These are phyloP conservation scores for Raddia guianensis DNA, from an alignment of 176 grass and related monocot genomes.

Conservation along the genomic window DNA sequence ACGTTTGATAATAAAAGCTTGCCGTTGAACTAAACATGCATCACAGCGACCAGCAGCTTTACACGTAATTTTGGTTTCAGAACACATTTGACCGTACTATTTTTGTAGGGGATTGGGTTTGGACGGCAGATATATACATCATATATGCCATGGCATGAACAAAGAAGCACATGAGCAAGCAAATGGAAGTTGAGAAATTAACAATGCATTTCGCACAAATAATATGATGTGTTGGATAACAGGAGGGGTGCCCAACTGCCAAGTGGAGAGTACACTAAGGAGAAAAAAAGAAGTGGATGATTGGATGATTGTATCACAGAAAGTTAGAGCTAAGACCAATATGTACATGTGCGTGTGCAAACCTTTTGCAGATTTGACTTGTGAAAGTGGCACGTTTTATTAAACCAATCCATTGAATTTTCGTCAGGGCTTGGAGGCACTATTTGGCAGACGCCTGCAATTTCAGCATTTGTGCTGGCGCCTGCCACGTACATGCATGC, in stretches of 20 bases:
- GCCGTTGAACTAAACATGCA: background rate
- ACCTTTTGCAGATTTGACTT: conserved; percentile 33
- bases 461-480: too few relatives aligned
- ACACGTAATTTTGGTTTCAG: conserved; percentile 24
- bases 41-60: background rate
- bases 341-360: background rate
- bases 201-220: conserved; percentile 1
- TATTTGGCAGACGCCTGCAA: too few relatives aligned
- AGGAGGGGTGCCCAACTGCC: background rate
- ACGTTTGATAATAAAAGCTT: conserved; percentile 28
- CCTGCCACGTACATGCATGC: too few relatives aligned
- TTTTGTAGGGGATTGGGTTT: background rate
- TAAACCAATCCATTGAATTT: conserved; percentile 18
- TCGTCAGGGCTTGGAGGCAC: background rate
- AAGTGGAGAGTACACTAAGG: conserved; percentile 47
- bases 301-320: conserved; percentile 33
- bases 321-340: conserved; percentile 28
- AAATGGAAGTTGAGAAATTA: background rate
- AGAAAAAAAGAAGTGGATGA: conserved; percentile 27
- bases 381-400: conserved; percentile 7
- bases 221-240: conserved; percentile 18
- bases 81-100: conserved; percentile 28
- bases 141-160: too few relatives aligned
- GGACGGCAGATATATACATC: conserved; percentile 12
- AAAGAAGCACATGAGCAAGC: background rate